Percentiles rank a stretch among this genome's conserved stretches.
These are phyloP conservation scores for Turritis glabra DNA, from an alignment of 345 rosid species.

Conservation along the genomic window DNA sequence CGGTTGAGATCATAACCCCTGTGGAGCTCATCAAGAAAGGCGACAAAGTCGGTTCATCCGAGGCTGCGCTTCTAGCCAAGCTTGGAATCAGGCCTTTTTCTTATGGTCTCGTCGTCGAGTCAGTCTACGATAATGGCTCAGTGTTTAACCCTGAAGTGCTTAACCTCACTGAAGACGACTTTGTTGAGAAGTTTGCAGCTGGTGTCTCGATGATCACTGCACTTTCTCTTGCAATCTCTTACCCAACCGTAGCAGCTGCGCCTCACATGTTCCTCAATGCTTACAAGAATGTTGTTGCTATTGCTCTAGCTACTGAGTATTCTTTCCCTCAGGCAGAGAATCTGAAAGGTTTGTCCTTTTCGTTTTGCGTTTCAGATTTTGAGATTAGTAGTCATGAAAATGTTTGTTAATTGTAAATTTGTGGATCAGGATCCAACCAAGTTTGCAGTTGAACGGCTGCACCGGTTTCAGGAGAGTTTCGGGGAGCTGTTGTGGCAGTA, in stretches of 20 bases:
- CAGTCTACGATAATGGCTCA: conserved; percentile 82
- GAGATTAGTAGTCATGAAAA: background rate
- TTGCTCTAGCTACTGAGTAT: conserved; percentile 75
- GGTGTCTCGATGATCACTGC: conserved; percentile 79
- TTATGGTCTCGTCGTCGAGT: conserved; percentile 73
- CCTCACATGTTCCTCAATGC: conserved; percentile 92
- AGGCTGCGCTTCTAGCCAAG: conserved; percentile 87
- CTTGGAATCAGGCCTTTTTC: conserved; percentile 95
- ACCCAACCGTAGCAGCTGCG: conserved; percentile 86
- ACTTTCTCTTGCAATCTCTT: conserved; percentile 72
- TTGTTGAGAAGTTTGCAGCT: conserved; percentile 67
- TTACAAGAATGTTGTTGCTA: conserved; percentile 74
- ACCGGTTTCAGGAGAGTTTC: conserved; percentile 35
- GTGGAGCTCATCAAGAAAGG: conserved; percentile 97
- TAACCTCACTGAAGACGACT: conserved; percentile 79
- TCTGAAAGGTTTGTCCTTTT: conserved; percentile 58
- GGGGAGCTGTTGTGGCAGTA: conserved; percentile 44
- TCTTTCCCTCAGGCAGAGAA: conserved; percentile 77
- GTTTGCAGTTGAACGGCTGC: conserved; percentile 60
- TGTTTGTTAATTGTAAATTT: background rate
- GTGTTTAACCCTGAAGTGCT: conserved; percentile 92
- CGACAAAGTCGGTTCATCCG: conserved; percentile 95
- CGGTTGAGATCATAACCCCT: conserved; percentile 91
- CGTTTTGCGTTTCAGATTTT: background rate
- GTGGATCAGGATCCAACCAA: conserved; percentile 73